Evolutionary conservation across 305 asterid genomes (phyloP), one percentile per base, ranked within the genome.

Genomic region (Solanum hybrid): DNA sequence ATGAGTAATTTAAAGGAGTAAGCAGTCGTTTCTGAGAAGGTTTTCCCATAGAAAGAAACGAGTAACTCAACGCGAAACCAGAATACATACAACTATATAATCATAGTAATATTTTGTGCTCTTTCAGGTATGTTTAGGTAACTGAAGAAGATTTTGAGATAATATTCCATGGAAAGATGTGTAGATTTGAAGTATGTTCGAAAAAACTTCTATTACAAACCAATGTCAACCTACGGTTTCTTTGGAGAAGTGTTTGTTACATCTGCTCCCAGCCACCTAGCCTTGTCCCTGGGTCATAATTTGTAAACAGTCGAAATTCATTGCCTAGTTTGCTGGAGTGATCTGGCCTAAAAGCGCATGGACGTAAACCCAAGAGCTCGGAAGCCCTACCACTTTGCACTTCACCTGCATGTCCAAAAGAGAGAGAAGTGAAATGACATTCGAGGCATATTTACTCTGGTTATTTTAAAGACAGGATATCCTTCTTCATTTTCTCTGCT

Each of bases 241-340:
- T 38, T 9, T 45, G 87, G 72, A 27, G 19, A 29, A 29, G 34
- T 60, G 6, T 27, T 87, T 91, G 94, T 78, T 64, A 72, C 88
- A 91, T 92, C 69, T 88, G 89, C 76, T 95, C 98, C 98, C 97
- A 95, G 7, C 98, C 99, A 81, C 94, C 95, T 24, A 97, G 94
- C 91, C 98, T 94, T 51, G 89, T 85, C 91, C 93, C 96, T 3
- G 99, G 99, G 90, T 96, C 92, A 80, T 97, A 97, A 92, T 95
- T 95, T 79, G 98, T 96, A 90, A 94, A 97, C 88, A 97, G 92
- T 88, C 95, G 94, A 92, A 97, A 97, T 93, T 95, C 99, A 64
- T 96, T 96, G 86, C 99, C 99, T 88, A 97, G 99, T 94, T 97
- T 97, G 97, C 98, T 95, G 6, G 95, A 91, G 92, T 97, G 99